phyloP scores from a whole-genome alignment of 257 asterid genomes.

The Primulina huaijiensis region DNA sequence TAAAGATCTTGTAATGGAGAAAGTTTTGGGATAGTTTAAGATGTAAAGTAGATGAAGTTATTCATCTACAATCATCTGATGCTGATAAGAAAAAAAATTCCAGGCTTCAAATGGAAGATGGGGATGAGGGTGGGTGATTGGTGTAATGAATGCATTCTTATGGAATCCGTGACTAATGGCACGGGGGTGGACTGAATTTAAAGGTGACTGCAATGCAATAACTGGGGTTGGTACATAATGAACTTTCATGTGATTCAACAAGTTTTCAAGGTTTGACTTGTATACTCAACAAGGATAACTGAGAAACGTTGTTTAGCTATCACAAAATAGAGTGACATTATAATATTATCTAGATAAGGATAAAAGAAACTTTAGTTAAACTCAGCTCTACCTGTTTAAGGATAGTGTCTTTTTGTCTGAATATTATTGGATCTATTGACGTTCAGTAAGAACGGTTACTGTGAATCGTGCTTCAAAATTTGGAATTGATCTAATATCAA shows the following conservation, averaged over 20 bases:
- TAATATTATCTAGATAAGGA: conserved; percentile 22
- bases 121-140: conserved; percentile 16
- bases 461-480: not conserved
- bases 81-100: not conserved
- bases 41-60: not conserved
- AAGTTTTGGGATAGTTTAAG: not conserved
- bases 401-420: conserved; percentile 35
- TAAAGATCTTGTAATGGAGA: not conserved
- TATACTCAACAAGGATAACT: conserved; percentile 15
- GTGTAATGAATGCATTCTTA: conserved; percentile 38
- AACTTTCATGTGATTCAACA: conserved; percentile 74
- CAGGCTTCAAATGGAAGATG: not conserved
- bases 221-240: conserved; percentile 41
- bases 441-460: conserved; percentile 7
- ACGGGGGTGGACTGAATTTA: conserved; percentile 56
- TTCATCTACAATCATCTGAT: not conserved
- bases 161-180: conserved; percentile 73
- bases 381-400: conserved; percentile 30
- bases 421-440: conserved; percentile 24
- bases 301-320: conserved; percentile 26
- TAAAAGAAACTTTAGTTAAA: conserved; percentile 27
- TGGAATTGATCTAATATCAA: not conserved
- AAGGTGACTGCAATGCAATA: conserved; percentile 53
- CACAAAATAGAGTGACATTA: conserved; percentile 24
- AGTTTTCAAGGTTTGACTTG: conserved; percentile 31